Evolutionary conservation across 2,329 filamentous ascomycete genomes (phyloP), one percentile per base, ranked within the genome.

Genomic region (Paradendryphiella salina): DNA sequence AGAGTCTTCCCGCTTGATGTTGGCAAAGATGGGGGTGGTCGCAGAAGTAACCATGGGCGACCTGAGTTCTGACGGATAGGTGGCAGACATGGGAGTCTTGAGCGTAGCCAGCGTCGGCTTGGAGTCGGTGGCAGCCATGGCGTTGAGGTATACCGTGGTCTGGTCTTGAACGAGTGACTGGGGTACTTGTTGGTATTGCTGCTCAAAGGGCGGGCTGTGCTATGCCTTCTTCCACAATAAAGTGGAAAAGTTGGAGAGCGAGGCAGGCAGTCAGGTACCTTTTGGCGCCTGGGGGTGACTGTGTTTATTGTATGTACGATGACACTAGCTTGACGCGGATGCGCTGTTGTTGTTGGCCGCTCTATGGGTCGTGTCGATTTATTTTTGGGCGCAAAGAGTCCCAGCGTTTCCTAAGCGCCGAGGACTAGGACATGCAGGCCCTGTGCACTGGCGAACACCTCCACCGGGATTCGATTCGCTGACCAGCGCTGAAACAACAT

Each of bases 1-100:
- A 2, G 49, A 52, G 52, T 85, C 82, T 61, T 88, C 82, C 46
- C 77, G 77, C 73, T 92, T 93, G 78, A 92, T 83, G 63, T 55
- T 64, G 53, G 65, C 61, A 15, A 83, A 79, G 38, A 80, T 79
- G 42, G 77, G 78, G 31, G 69, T 71, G n/a, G 66, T 61, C 32
- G 68, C 66, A 15, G 69, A 72, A 48, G 66, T 60, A 40, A 85
- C 85, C 67, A 88, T 80, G 40, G 89, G 89, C 59, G 86, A 92
- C 60, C 82, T 65, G 46, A 80, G 65, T 65, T 80, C 78, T 4
- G 78, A 80, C 6, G 78, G 78, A 52, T 79, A 80, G 21, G 75
- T 83, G 38, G 86, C 83, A 57, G 84, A 84, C 50, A 84, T 80
- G 62, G 85, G 85, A 52, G 81, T 80, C 65, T 78, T 77, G 54